Base-by-base conservation (phyloP, 106 monocot genomes). In the Apostasia shenzhenica region DNA sequence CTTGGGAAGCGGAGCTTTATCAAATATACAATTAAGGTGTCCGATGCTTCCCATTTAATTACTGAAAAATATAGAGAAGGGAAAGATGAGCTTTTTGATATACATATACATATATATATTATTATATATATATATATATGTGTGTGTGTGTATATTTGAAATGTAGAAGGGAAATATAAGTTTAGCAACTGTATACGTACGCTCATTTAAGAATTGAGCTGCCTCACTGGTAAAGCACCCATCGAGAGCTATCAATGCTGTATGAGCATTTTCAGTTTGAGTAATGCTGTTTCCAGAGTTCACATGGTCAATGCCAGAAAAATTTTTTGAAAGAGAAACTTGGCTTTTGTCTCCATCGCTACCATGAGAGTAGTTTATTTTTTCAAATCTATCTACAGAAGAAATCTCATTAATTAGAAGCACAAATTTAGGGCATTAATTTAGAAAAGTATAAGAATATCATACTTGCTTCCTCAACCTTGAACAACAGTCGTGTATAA, bases 151-250 rank as follows among this genome's bases (percentile, higher is more conserved):
- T 26, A 0, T 26, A 26, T 26, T 26, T 26, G 26, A 26, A 26
- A 26, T 26, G 26, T 26, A 26, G 26, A 26, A 26, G 26, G 26
- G 26, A 26, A 26, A 59, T 2, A 58, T 26, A 9, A 47, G 48
- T 47, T 57, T 45, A 48, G 54, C 14, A 70, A 72, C 12, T 14
- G 59, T 8, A 71, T 70, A 64, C 88, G 44, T 83, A 92, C 92
- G 92, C 3, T 92, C 85, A 68, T 69, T 88, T 71, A 92, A 67
- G 54, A 88, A 75, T 67, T 80, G 82, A 7, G 79, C 69, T 60
- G 83, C 92, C 47, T 83, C 78, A 61, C 83, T 81, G 42, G 53
- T 79, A 58, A 70, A 75, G 51, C 88, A 92, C 45, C 88, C 92
- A 70, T 88, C 71, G 12, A 92, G 26, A 59, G 92, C 77, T 66